Evolutionary conservation across 2,329 filamentous ascomycete species (phyloP).

Genomic region (Onygenales sp.): DNA sequence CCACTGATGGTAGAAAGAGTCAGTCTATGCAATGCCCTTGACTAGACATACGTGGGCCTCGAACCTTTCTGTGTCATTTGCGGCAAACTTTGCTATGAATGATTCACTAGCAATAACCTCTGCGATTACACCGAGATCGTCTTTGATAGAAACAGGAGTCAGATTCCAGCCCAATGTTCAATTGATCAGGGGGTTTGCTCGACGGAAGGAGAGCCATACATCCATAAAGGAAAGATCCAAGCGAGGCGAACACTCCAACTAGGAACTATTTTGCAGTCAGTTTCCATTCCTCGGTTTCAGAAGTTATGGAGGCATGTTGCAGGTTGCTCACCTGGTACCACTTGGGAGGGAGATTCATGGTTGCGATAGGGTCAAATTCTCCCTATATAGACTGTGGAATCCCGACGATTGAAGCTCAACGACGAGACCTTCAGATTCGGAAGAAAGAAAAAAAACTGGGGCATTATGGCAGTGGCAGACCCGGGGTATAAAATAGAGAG

Average conservation of each 20-base stretch:
- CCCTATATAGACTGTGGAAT: not conserved
- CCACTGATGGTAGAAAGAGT: conserved; percentile 36
- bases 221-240: conserved; percentile 50
- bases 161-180: not conserved
- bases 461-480: no score
- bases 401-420: not conserved
- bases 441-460: not conserved
- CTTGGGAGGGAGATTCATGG: conserved; percentile 47
- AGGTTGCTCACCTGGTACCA: conserved; percentile 44
- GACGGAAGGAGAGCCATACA: conserved; percentile 22
- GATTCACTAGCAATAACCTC: conserved; percentile 41
- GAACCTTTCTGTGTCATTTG: conserved; percentile 23
- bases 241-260: conserved; percentile 48
- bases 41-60: not conserved
- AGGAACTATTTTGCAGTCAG: conserved; percentile 39
- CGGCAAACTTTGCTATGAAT: conserved; percentile 23
- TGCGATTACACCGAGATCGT: conserved; percentile 52
- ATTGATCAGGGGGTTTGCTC: not conserved
- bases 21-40: not conserved
- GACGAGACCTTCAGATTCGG: not conserved
- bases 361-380: conserved; percentile 10
- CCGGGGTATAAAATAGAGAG: no score
- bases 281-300: not conserved
- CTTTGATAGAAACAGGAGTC: conserved; percentile 10
- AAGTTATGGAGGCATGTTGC: not conserved